Evolutionary conservation across 2,329 filamentous ascomycete species (phyloP), one percentile per base, ranked within the genome.

Genomic region (Scopulariopsis brevicaulis): DNA sequence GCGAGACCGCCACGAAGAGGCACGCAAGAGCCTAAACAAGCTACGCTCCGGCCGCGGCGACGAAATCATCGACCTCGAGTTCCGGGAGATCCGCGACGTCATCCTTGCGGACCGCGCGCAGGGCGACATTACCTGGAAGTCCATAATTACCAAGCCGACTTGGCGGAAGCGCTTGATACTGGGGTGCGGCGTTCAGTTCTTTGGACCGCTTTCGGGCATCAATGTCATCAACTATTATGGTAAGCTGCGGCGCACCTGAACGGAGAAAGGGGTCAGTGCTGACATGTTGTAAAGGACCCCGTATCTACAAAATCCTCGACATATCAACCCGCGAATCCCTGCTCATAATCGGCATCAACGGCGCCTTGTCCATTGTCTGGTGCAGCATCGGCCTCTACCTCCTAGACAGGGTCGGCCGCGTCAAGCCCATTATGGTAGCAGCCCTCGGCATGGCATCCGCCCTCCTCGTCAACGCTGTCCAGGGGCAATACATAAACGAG

Each of bases 1-100:
- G 58, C 77, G 82, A 58, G 75, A 78, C 60, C 76, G 78, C 51
- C 69, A 73, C 15, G 77, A 81, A 6, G 71, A 81, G 57, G 79
- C 81, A 0, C 70, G 77, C n/a, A 70, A 72, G 1, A 77, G 79
- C 15, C 73, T 86, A 51, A 75, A 74, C 8, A 85, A 78, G 62
- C 35, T 54, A 20, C 83, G 82, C 34, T 79, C 77, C 12, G 74
- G 78, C 58, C 66, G 67, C 7, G 74, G 80, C 62, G 75, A 77
- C 58, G 66, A 72, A 1, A 75, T 80, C 34, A 79, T 82, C 1
- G 72, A 74, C 58, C 67, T 80, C 14, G 78, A 82, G 62, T 78
- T 76, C 61, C 72, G 73, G 8, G 76, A 79, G 57, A 79, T 77
- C 66, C 68, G 60, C 0, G 55, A 55, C 0, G 64, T 65, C 0